Base-by-base conservation (phyloP, 805 yeast species). In the Pichia insulana region DNA sequence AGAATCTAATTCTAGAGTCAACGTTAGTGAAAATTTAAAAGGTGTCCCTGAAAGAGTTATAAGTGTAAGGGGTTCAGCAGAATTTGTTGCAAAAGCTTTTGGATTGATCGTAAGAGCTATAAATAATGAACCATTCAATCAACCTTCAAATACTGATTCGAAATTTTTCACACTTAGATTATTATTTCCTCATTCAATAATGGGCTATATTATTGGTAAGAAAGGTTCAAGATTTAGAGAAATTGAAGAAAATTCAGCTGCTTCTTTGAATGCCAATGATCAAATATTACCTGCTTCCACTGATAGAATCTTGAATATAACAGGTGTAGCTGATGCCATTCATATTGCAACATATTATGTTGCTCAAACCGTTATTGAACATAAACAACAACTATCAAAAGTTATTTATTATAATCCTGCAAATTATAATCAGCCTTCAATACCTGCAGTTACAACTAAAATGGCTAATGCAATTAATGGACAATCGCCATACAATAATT, bases 281-380 rank as follows among this genome's bases (percentile, higher is more conserved):
- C 74, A 76, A 36, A 74, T 80, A 13, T 63, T 87, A 50, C 84
- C 92, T 1, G 74, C 73, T 46, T 81, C 90, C 0, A 84, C 88
- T 13, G 96, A 87, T 58, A 70, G 95, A 45, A 68, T 83, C 17
- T 64, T 87, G 37, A 69, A 78, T 19, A 72, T 86, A 7, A 67
- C 72, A 5, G 95, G 95, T 7, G 90, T 83, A 12, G 87, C 88
- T 1, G 95, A 86, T 63, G 88, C 95, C 2, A 74, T 87, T 34
- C 94, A 84, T 56, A 83, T 85, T 51, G 95, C 95, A 9, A 68
- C 79, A 0, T 84, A 80, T 60, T 82, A 80, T 56, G 70, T 83
- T 43, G 78, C 83, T 1, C 83, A 79, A 58, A 80, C 83, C 3
- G 69, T 80, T 42, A 56, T 78, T 40, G 81, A 78, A 49, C 80